Percentiles rank a stretch among this genome's conserved stretches.
Conservation (phyloP, 352 stramenopile species). For the Elongisporangium anandrum region DNA sequence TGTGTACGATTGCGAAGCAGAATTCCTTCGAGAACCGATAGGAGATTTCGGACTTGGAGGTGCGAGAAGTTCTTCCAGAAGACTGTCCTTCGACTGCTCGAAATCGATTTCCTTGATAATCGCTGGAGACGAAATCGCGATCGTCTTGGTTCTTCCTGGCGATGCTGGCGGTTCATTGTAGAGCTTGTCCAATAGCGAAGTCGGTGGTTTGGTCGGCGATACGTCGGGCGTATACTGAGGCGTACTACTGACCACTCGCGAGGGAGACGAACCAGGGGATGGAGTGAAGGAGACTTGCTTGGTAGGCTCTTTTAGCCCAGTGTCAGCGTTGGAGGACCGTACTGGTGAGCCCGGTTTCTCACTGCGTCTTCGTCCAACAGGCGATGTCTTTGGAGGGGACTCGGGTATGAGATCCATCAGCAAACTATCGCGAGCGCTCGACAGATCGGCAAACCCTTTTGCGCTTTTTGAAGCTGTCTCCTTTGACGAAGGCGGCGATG, state of each 20-base stretch:
- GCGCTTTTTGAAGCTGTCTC: neutral
- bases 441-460: slow-evolving; percentile 6
- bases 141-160: slow-evolving; percentile 32
- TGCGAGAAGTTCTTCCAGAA: slow-evolving; percentile 56
- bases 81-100: slow-evolving; percentile 63
- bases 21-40: slow-evolving; percentile 17
- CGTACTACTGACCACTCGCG: slow-evolving; percentile 1
- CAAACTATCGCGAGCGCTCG: slow-evolving; percentile 45
- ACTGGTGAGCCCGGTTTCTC: neutral
- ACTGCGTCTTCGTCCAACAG: neutral
- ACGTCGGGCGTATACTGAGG: neutral
- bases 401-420: slow-evolving; percentile 47
- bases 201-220: slow-evolving; percentile 3
- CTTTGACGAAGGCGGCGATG: neutral
- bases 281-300: slow-evolving; percentile 9
- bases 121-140: slow-evolving; percentile 27
- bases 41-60: slow-evolving; percentile 14
- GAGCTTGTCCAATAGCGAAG: neutral
- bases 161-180: slow-evolving; percentile 16
- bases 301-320: slow-evolving; percentile 4
- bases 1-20: slow-evolving; percentile 33
- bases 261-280: slow-evolving; percentile 6
- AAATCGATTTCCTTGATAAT: slow-evolving; percentile 58
- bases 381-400: slow-evolving; percentile 19
- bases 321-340: neutral